These are phyloP conservation scores for Madurella fahalii DNA, from an alignment of 2,329 filamentous ascomycete genomes.

Conservation along the genomic window DNA sequence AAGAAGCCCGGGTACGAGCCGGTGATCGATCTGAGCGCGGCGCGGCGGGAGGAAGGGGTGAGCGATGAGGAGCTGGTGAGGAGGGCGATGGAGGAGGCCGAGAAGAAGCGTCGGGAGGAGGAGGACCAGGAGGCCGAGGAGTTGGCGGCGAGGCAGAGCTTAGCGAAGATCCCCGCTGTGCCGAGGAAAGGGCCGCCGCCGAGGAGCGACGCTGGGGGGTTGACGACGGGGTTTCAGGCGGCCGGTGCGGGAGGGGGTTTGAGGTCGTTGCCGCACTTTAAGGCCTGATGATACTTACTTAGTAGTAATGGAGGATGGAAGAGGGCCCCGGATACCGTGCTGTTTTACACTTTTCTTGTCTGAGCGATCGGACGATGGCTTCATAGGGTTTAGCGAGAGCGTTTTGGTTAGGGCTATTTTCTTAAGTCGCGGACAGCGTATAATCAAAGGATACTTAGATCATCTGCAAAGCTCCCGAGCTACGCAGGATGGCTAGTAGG, in stretches of 20 bases:
- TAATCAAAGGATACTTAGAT: no score
- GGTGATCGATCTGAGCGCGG: no score
- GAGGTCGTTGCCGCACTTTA: slow-evolving; percentile 15
- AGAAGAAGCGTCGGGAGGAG: slow-evolving; percentile 5
- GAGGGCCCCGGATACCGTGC: no score
- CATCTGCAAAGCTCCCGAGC: no score
- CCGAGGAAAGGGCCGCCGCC: slow-evolving; percentile 12
- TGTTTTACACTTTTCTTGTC: no score
- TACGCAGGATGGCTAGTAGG: no score
- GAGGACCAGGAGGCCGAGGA: slow-evolving; percentile 14
- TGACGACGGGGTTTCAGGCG: slow-evolving; percentile 14
- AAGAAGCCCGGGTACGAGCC: background rate
- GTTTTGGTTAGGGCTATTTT: no score
- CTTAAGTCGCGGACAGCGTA: no score
- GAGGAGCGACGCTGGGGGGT: background rate
- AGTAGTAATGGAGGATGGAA: no score
- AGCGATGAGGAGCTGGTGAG: slow-evolving; percentile 10
- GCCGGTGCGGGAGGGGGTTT: slow-evolving; percentile 6
- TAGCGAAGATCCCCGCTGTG: slow-evolving; percentile 14
- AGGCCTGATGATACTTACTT: background rate
- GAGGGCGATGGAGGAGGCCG: slow-evolving; percentile 10
- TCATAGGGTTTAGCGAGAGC: no score
- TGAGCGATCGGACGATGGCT: no score
- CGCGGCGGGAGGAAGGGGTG: background rate
- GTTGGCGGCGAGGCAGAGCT: slow-evolving; percentile 9